Evolutionary conservation across 2,329 filamentous ascomycete genomes (phyloP).

Genomic region (Fusarium caatingaense): DNA sequence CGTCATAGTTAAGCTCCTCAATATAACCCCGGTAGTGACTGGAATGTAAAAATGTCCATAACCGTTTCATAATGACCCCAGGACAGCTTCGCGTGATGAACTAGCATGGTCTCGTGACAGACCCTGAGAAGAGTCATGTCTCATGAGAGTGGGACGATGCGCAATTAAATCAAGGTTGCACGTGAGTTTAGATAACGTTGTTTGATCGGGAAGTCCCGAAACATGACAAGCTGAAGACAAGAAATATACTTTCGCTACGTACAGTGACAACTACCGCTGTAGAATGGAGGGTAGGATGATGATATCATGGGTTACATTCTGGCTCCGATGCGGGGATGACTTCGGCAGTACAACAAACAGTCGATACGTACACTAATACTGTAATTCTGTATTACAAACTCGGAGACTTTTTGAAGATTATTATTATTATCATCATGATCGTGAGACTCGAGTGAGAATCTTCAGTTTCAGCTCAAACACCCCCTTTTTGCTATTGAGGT

Average conservation of each 20-base stretch:
- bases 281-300: slow-evolving; percentile 42
- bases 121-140: slow-evolving; percentile 24
- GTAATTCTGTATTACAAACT: neutral
- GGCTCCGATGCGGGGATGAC: slow-evolving; percentile 28
- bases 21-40: slow-evolving; percentile 8
- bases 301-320: slow-evolving; percentile 43
- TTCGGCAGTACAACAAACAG: slow-evolving; percentile 6
- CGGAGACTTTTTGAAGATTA: slow-evolving; percentile 11
- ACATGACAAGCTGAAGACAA: slow-evolving; percentile 32
- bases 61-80: slow-evolving; percentile 22
- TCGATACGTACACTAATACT: neutral
- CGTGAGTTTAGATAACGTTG: slow-evolving; percentile 11
- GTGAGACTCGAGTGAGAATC: slow-evolving; percentile 1
- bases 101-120: slow-evolving; percentile 26
- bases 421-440: slow-evolving; percentile 8
- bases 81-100: slow-evolving; percentile 23
- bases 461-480: neutral
- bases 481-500: slow-evolving; percentile 1
- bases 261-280: neutral
- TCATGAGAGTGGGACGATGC: slow-evolving; percentile 24
- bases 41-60: slow-evolving; percentile 8
- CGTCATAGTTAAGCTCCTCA: slow-evolving; percentile 2
- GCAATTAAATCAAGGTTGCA: slow-evolving; percentile 3
- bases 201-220: slow-evolving; percentile 38
- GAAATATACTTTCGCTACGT: neutral